A percentile compares a stretch with the other conserved stretches of the same genome.
phyloP scores from a whole-genome alignment of 805 yeast species.

The Ogataea methanolica region DNA sequence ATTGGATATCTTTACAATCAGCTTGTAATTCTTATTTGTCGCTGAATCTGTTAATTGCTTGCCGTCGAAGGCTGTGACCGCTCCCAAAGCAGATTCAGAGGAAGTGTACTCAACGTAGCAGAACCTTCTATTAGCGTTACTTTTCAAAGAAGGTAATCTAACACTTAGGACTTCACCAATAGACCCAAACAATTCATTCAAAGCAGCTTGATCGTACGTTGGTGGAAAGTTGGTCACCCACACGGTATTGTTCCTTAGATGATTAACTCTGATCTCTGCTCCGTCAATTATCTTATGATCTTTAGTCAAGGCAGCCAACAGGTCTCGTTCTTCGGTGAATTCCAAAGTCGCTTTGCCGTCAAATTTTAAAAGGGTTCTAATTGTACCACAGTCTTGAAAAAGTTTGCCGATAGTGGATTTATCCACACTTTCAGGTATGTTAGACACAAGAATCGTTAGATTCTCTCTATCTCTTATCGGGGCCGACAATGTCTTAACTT shows the following conservation, averaged over 20 bases:
- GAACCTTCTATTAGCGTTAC: constrained; percentile 56
- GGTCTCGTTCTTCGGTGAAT: constrained; percentile 41
- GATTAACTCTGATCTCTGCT: constrained; percentile 39
- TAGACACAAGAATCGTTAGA: constrained; percentile 48
- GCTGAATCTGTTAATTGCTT: constrained; percentile 27
- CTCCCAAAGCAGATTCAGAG: constrained; percentile 39
- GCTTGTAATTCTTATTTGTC: constrained; percentile 25
- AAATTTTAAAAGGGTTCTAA: constrained; percentile 32
- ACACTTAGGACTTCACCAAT: constrained; percentile 41
- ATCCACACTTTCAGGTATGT: constrained; percentile 37
- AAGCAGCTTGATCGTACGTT: constrained; percentile 32
- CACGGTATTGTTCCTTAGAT: constrained; percentile 46
- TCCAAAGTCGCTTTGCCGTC: constrained; percentile 49
- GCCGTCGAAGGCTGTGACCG: constrained; percentile 39
- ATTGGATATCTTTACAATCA: constrained; percentile 60
- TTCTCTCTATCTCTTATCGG: constrained; percentile 52
- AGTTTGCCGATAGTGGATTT: constrained; percentile 37
- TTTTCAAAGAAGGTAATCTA: constrained; percentile 60
- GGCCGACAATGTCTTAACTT: constrained; percentile 1
- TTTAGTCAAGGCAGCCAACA: constrained; percentile 57
- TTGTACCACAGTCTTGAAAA: constrained; percentile 60
- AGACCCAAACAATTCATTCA: constrained; percentile 37
- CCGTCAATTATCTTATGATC: constrained; percentile 45
- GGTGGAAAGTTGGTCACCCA: constrained; percentile 80
- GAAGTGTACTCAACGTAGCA: constrained; percentile 61